A percentile compares a stretch with the other conserved stretches of the same genome.
Evolutionary conservation across 139 green algal species (phyloP).

Genomic region (Nannochloris sp.): DNA sequence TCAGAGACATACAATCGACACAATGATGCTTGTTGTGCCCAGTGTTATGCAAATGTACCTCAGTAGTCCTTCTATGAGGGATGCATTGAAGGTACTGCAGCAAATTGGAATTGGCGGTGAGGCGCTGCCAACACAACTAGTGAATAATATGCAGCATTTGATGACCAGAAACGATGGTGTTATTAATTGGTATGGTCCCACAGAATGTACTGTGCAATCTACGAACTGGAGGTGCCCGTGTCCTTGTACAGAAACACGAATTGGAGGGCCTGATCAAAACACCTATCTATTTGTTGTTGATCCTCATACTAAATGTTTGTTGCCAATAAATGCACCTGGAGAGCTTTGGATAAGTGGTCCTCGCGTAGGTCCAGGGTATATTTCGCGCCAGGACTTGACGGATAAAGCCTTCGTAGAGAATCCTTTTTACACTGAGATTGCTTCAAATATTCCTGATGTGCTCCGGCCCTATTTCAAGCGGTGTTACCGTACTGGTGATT

Average conservation of each 20-base stretch:
- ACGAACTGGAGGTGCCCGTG: neutral
- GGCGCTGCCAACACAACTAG: too few species aligned
- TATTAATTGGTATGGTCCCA: neutral
- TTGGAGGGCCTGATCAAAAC: neutral
- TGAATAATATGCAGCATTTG: too few species aligned
- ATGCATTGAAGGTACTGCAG: too few species aligned
- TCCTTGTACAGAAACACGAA: neutral
- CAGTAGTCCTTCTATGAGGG: too few species aligned
- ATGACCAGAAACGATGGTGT: too few species aligned
- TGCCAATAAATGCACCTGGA: constrained; percentile 11
- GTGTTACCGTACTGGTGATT: constrained; percentile 31
- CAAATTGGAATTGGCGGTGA: too few species aligned
- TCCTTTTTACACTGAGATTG: constrained; percentile 21
- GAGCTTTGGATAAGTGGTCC: constrained; percentile 42
- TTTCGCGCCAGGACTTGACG: constrained; percentile 21
- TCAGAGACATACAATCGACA: too few species aligned
- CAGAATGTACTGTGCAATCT: neutral
- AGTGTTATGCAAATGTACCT: too few species aligned
- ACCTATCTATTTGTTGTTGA: neutral
- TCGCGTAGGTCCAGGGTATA: constrained; percentile 38
- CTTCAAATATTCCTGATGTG: constrained; percentile 4
- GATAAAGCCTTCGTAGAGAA: constrained; percentile 36
- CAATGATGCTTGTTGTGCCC: too few species aligned
- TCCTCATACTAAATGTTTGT: neutral
- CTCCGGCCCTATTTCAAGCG: neutral